These are phyloP conservation scores for Daldinia grandis DNA, from an alignment of 495 filamentous ascomycete species.

Conservation along the genomic window DNA sequence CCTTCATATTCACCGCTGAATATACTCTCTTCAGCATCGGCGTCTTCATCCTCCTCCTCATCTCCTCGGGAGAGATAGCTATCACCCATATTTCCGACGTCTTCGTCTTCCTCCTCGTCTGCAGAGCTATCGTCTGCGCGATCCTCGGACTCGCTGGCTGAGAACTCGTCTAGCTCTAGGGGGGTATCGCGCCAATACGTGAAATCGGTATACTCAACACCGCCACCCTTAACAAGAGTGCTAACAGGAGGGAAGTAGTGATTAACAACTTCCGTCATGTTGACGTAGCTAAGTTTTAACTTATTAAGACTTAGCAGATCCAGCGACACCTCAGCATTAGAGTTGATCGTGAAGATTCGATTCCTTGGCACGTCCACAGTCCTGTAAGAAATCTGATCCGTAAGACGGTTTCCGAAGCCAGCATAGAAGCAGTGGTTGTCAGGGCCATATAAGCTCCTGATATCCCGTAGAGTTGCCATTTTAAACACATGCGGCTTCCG, in stretches of 20 bases:
- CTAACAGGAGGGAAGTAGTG: slow-evolving; percentile 93
- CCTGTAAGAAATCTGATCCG: slow-evolving; percentile 94
- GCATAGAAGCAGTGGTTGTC: slow-evolving; percentile 90
- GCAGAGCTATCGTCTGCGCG: slow-evolving; percentile 52
- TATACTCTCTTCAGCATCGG: slow-evolving; percentile 50
- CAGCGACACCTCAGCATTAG: slow-evolving; percentile 93
- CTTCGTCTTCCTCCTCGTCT: slow-evolving; percentile 60
- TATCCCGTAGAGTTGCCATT: slow-evolving; percentile 96
- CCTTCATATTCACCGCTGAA: slow-evolving; percentile 49
- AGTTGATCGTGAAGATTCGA: slow-evolving; percentile 99
- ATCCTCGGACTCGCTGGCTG: slow-evolving; percentile 74
- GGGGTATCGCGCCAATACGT: slow-evolving; percentile 84
- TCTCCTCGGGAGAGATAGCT: slow-evolving; percentile 69
- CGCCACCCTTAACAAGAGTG: slow-evolving; percentile 76
- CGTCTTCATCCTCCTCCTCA: slow-evolving; percentile 58
- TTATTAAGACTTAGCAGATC: slow-evolving; percentile 91
- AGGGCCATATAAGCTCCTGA: slow-evolving; percentile 83
- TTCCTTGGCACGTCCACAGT: slow-evolving; percentile 93
- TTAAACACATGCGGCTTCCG: slow-evolving; percentile 99
- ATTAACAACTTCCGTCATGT: slow-evolving; percentile 94
- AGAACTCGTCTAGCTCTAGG: slow-evolving; percentile 79
- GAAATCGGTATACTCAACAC: slow-evolving; percentile 89
- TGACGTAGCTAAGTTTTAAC: slow-evolving; percentile 95
- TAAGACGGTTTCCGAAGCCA: slow-evolving; percentile 95
- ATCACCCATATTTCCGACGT: slow-evolving; percentile 58